phyloP scores from a whole-genome alignment of 2,329 filamentous ascomycete genomes.

The Dactylellina cionopaga region DNA sequence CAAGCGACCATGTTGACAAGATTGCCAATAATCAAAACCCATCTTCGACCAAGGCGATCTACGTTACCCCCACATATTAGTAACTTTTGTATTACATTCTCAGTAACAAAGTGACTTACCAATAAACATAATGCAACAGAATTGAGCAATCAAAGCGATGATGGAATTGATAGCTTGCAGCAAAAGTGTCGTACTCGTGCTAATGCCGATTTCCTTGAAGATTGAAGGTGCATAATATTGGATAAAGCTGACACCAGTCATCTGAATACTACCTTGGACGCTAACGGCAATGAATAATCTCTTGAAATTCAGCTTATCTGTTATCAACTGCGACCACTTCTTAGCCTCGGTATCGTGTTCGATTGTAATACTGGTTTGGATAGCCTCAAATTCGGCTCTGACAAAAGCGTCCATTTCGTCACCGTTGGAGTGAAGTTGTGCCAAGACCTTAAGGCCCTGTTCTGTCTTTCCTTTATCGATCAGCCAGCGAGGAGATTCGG shows the following conservation, averaged over 20 bases:
- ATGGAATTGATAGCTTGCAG: conserved; percentile 80
- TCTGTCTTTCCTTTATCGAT: conserved; percentile 76
- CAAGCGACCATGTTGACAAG: conserved; percentile 76
- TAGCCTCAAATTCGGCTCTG: conserved; percentile 75
- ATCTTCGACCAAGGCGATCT: conserved; percentile 75
- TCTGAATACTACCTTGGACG: conserved; percentile 76
- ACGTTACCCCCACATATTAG: neutral
- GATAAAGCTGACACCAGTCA: conserved; percentile 79
- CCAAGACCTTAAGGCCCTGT: conserved; percentile 73
- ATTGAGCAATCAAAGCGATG: conserved; percentile 75
- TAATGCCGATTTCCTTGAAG: conserved; percentile 76
- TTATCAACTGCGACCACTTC: conserved; percentile 76
- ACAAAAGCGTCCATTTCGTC: conserved; percentile 75
- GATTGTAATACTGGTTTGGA: conserved; percentile 72
- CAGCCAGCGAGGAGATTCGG: conserved; percentile 78
- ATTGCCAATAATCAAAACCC: conserved; percentile 78
- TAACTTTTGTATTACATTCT: neutral
- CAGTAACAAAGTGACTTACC: neutral
- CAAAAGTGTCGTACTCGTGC: conserved; percentile 71
- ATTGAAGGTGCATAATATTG: conserved; percentile 78
- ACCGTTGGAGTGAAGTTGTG: conserved; percentile 75
- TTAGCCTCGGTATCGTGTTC: conserved; percentile 77
- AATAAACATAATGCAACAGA: conserved; percentile 72
- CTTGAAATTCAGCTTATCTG: conserved; percentile 73
- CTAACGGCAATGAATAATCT: conserved; percentile 75